Base-by-base conservation (phyloP, 2,329 filamentous ascomycete genomes). In the Aspergillus eucalypticola region DNA sequence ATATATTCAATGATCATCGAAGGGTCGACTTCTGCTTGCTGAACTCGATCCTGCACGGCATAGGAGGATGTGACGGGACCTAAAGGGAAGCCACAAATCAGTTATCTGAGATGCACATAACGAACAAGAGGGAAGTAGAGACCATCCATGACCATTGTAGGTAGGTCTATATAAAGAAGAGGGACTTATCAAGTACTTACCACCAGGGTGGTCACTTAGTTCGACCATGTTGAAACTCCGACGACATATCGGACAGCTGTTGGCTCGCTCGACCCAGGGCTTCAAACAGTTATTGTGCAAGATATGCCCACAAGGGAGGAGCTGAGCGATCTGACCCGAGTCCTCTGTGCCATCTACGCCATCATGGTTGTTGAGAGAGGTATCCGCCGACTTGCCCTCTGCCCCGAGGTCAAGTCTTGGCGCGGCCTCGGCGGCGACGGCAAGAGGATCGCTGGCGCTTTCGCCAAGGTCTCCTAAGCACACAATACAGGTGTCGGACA, bases 181-280 rank as follows among this genome's bases (percentile, higher is more conserved):
- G 48, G 64, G 61, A 58, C 62, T 3, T 35, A 35, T 27, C 60
- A 49, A 27, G 35, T 35, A 82, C 86, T 79, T 85, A 95, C 92
- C 91, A 82, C 91, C 90, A 71, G 92, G 79, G 67, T 84, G 86
- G 72, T 90, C 87, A 76, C 90, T 90, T 63, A 99, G 88, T 74
- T 95, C 88, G 66, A 99, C 93, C 69, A 89, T 81, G 77, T 98
- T 94, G 81, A 99, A 98, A 64, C 85, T 87, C 70, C 91, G 90
- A 67, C 95, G 90, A 79, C 95, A 99, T 76, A 99, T 96, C 49
- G 95, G 95, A 77, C 95, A 99, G 74, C 93, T 97, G 78, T 98
- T 99, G 65, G 95, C 94, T 76, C 96, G 90, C 78, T 96, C 91
- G 49, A 94, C 92, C 95, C 95, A 99, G 68, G 92, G 91, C 69